phyloP scores from a whole-genome alignment of 2,329 filamentous ascomycete species.

The Plenodomus biglobosus region DNA sequence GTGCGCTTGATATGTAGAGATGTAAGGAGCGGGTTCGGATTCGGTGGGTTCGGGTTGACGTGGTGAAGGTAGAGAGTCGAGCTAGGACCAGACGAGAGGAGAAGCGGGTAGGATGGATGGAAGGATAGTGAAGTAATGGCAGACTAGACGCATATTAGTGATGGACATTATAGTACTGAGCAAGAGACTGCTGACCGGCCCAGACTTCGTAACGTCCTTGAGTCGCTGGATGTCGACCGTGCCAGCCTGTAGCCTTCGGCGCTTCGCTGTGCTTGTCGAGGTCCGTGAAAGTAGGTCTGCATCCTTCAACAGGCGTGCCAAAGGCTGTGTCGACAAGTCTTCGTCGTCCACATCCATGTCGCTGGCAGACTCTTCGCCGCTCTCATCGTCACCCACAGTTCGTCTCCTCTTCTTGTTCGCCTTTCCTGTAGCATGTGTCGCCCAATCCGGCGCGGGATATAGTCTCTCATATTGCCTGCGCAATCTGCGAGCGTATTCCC shows the following conservation, averaged over 20 bases:
- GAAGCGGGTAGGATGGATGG: slow-evolving; percentile 83
- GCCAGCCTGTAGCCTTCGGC: slow-evolving; percentile 78
- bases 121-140: slow-evolving; percentile 83
- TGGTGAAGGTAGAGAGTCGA: slow-evolving; percentile 89
- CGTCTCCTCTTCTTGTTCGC: slow-evolving; percentile 52
- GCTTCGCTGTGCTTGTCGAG: slow-evolving; percentile 56
- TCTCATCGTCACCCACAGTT: slow-evolving; percentile 44
- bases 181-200: slow-evolving; percentile 56
- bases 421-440: slow-evolving; percentile 48
- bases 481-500: slow-evolving; percentile 79
- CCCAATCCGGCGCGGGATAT: slow-evolving; percentile 65
- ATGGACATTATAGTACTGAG: slow-evolving; percentile 9
- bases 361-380: slow-evolving; percentile 56
- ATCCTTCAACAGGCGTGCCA: slow-evolving; percentile 78
- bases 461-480: slow-evolving; percentile 73
- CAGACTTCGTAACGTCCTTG: slow-evolving; percentile 78
- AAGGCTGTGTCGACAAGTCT: slow-evolving; percentile 67
- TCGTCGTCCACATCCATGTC: slow-evolving; percentile 55
- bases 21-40: slow-evolving; percentile 85
- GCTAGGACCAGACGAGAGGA: slow-evolving; percentile 85
- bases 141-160: slow-evolving; percentile 48
- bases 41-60: slow-evolving; percentile 72
- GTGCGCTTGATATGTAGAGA: slow-evolving; percentile 84
- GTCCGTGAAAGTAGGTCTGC: slow-evolving; percentile 64
- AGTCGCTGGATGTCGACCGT: slow-evolving; percentile 87